Base-by-base conservation (phyloP, 495 filamentous ascomycete species). In the Daldinia loculata region DNA sequence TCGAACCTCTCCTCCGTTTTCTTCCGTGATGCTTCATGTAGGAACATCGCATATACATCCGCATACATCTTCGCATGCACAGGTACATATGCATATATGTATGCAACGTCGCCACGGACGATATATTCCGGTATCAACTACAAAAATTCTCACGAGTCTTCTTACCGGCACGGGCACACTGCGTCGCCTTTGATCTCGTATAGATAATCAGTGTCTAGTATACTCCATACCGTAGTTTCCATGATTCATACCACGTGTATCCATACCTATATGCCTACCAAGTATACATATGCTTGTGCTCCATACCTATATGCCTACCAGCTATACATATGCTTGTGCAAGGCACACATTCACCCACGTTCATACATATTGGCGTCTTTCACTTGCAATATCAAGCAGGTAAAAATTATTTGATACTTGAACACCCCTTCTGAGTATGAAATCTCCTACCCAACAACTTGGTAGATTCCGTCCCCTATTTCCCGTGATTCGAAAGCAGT, bases 91-190 rank as follows among this genome's bases (percentile, higher is more conserved):
- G 8, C 11, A 38, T 11, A 26, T 39, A 43, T 8, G 62, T 26
- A 22, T 51, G n/a, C 30, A 56, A 58, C 17, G 43, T 63, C 43
- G 63, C 32, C 43, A 52, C 63, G 57, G 63, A 52, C 43, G 56
- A 24, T 66, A 50, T 62, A 24, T 43, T 51, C 63, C 63, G 50
- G 43, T 26, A 48, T 67, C 41, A 63, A 52, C 63, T 36, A 70
- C 66, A 58, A 48, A 36, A 69, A 69, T 39, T 52, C 57, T 69
- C 67, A 69, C 32, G 45, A 69, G 36, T 22, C 56, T 61, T 61
- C 67, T 60, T 34, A 63, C 53, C 53, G 36, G 50, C 22, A 19
- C 48, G 48, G 19, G 3, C 51, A 50, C 32, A 43, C 24, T 45
- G 14, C 11, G 11, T 34, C 19, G 26, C n/a, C 6, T 45, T 43